Conservation (phyloP, 805 yeast genomes). For the Lipomyces lipofer region DNA sequence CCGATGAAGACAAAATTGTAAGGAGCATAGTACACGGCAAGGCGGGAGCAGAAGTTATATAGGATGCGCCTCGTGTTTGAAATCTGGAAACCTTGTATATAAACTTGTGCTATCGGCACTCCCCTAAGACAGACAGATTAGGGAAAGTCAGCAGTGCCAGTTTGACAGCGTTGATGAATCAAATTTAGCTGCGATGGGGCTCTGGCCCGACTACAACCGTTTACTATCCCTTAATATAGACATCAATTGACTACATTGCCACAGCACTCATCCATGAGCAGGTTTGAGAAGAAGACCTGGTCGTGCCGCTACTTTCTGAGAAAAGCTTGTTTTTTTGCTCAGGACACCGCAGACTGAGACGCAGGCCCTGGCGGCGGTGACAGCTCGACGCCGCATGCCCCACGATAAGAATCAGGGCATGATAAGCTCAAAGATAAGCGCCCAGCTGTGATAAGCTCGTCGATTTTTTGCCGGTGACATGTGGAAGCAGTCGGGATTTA, state of each 20-base stretch:
- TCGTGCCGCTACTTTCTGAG: constrained; percentile 6
- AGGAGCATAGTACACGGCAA: constrained; percentile 1
- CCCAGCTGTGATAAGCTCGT: constrained; percentile 4
- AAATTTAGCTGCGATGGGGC: background rate
- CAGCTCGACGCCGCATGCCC: background rate
- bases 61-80: constrained; percentile 1
- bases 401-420: constrained; percentile 1
- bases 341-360: constrained; percentile 4
- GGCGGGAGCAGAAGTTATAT: constrained; percentile 3
- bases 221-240: background rate
- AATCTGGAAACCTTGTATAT: background rate
- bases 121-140: background rate
- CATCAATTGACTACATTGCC: constrained; percentile 1
- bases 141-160: background rate
- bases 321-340: background rate
- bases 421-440: constrained; percentile 2
- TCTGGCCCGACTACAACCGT: background rate
- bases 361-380: constrained; percentile 7
- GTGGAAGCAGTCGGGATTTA: background rate
- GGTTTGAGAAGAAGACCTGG: constrained; percentile 4
- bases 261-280: constrained; percentile 1
- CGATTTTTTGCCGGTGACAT: background rate
- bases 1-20: background rate
- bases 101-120: background rate
- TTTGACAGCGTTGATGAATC: background rate